Conservation (phyloP, 305 asterid species). For the Fraxinus velutina region DNA sequence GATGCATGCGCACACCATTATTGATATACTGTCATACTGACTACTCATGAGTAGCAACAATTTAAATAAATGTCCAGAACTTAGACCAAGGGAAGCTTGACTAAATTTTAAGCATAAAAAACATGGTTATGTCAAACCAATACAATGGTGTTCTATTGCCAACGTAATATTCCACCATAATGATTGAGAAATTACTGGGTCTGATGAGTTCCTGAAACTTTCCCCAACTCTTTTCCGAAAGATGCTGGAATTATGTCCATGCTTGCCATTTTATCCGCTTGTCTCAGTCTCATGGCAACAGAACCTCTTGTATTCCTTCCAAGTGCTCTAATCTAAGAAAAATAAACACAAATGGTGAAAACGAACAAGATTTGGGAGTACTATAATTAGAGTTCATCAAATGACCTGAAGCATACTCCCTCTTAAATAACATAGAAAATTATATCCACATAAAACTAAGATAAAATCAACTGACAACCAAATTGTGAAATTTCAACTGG, state of each 20-base stretch:
- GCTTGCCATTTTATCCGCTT: slow-evolving; percentile 87
- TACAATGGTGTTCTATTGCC: neutral
- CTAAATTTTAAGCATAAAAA: slow-evolving; percentile 7
- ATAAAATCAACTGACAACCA: slow-evolving; percentile 9
- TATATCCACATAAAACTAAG: slow-evolving; percentile 4
- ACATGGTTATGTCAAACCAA: neutral
- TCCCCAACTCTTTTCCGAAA: slow-evolving; percentile 48
- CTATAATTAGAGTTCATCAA: neutral
- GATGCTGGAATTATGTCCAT: slow-evolving; percentile 88
- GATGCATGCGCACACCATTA: neutral
- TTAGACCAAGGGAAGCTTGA: neutral
- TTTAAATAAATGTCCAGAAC: neutral
- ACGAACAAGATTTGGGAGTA: neutral
- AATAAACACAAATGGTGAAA: slow-evolving; percentile 22
- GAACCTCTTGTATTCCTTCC: slow-evolving; percentile 94
- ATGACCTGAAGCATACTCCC: slow-evolving; percentile 23
- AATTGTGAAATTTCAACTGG: slow-evolving; percentile 6
- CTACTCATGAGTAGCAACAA: neutral
- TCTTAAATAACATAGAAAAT: slow-evolving; percentile 1
- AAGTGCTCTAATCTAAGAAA: slow-evolving; percentile 75
- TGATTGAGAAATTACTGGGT: slow-evolving; percentile 39
- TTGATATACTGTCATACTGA: neutral
- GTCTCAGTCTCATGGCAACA: slow-evolving; percentile 84
- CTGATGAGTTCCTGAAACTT: slow-evolving; percentile 36
- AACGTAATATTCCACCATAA: slow-evolving; percentile 9